Evolutionary conservation across 192 early-diverging fungal genomes (phyloP), one percentile per base, ranked within the genome.

Genomic region (Oehlia diaphana): DNA sequence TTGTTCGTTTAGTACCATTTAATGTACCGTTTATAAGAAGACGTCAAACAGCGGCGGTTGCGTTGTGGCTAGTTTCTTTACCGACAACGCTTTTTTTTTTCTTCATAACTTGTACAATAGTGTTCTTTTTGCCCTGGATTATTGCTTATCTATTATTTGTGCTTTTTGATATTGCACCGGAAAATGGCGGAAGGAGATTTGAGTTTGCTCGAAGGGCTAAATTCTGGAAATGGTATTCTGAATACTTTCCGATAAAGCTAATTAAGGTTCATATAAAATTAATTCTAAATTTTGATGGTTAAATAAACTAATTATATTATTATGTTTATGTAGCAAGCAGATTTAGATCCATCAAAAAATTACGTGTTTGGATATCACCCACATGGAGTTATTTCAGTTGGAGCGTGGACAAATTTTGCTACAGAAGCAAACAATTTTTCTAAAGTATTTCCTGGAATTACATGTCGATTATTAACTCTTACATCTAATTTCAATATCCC

Each of bases 291-390:
- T 44, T 42, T 28, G 26, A 49, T 13, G 49, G 35, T 28, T 13
- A 47, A 23, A 35, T 62, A n/a, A 65, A 10, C 37, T n/a, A 9
- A 39, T 72, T 76, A 13, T 53, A 68, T 76, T 79, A 50, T 75
- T 72, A 39, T 21, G 16, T 33, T 44, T 47, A 47, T 42, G 6
- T 82, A 90, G 89, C 95, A 95, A 80, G 89, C 79, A 31, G 93
- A 95, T 72, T 81, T 99, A 72, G 95, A 98, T 82, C 91, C 96
- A 7, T 82, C 76, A 31, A 91, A 91, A 66, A 94, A 94, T 77
- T 98, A 99, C 80, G 88, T 99, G 1, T 95, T 99, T 88, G 96
- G 87, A 28, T 95, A 94, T 80, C 96, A 99, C 81, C 96, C 96
- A 23, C 95, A 97, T 79, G 96, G 95, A 9, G 93, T 98, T 72